Evolutionary conservation across 768 basidiomycete species (phyloP).

Genomic region (Suillus placidus): DNA sequence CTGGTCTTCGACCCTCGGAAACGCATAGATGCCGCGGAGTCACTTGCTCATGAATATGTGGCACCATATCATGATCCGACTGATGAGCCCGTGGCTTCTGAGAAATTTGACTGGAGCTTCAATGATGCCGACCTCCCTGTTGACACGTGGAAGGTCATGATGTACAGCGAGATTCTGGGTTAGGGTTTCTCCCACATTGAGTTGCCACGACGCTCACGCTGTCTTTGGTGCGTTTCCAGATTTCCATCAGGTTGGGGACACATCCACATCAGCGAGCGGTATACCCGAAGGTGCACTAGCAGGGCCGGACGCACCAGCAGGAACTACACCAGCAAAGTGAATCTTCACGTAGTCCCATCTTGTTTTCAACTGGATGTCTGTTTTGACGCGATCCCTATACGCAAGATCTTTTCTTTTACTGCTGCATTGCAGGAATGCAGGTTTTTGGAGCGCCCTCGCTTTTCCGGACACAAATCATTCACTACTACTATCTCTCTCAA

Average conservation of each 20-base stretch:
- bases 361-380: slow-evolving; percentile 1
- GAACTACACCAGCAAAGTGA: slow-evolving; percentile 17
- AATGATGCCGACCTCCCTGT: slow-evolving; percentile 99
- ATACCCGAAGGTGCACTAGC: slow-evolving; percentile 69
- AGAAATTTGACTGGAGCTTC: slow-evolving; percentile 99
- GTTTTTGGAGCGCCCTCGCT: slow-evolving; percentile 1
- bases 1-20: slow-evolving; percentile 98
- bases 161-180: slow-evolving; percentile 99
- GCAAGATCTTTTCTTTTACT: slow-evolving; percentile 7
- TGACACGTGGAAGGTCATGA: slow-evolving; percentile 99
- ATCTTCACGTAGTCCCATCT: background rate
- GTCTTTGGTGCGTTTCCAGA: slow-evolving; percentile 44
- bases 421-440: slow-evolving; percentile 5
- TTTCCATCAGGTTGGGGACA: slow-evolving; percentile 78
- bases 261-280: slow-evolving; percentile 36
- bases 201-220: background rate
- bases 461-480: background rate
- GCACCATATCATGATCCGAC: slow-evolving; percentile 98
- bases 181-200: slow-evolving; percentile 30
- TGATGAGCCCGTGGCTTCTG: slow-evolving; percentile 91
- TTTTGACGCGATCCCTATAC: background rate
- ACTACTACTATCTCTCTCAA: slow-evolving; percentile 5
- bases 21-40: slow-evolving; percentile 91
- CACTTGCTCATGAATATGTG: slow-evolving; percentile 92
- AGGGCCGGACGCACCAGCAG: slow-evolving; percentile 50